These are phyloP conservation scores for Orbilia brochopaga DNA, from an alignment of 2,329 filamentous ascomycete genomes.

Conservation along the genomic window DNA sequence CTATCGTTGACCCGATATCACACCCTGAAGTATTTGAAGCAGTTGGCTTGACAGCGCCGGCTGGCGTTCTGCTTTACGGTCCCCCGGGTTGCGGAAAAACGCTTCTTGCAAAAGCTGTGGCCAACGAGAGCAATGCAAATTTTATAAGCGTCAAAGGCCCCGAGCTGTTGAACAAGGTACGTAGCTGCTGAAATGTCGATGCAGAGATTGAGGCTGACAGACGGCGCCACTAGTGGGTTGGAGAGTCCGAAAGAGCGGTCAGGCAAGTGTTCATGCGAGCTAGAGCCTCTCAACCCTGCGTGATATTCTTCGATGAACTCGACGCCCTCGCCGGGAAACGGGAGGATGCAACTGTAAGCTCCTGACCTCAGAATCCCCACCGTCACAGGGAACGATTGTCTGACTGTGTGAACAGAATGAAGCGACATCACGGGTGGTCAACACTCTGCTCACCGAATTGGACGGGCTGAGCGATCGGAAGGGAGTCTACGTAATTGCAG, in stretches of 20 bases:
- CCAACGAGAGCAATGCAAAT: slow-evolving; percentile 92
- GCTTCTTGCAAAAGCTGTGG: slow-evolving; percentile 91
- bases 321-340: slow-evolving; percentile 88
- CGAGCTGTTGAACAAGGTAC: slow-evolving; percentile 84
- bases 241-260: slow-evolving; percentile 91
- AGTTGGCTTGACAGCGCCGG: slow-evolving; percentile 79
- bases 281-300: slow-evolving; percentile 83
- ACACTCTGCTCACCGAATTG: slow-evolving; percentile 90
- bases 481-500: slow-evolving; percentile 92
- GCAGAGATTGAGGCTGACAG: slow-evolving; percentile 4
- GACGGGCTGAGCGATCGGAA: slow-evolving; percentile 80
- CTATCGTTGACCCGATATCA: slow-evolving; percentile 88
- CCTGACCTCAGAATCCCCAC: background rate
- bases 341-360: slow-evolving; percentile 64
- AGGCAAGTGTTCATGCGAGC: slow-evolving; percentile 90
- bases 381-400: background rate
- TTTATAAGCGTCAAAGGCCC: slow-evolving; percentile 98
- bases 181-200: slow-evolving; percentile 8
- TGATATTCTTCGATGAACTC: slow-evolving; percentile 97
- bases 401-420: slow-evolving; percentile 68
- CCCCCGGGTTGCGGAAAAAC: slow-evolving; percentile 97
- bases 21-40: slow-evolving; percentile 76
- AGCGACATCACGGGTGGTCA: slow-evolving; percentile 86
- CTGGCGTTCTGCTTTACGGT: slow-evolving; percentile 92
- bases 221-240: slow-evolving; percentile 69